Evolutionary conservation across 768 basidiomycete genomes (phyloP).

Genomic region (Calocybe cyanea): DNA sequence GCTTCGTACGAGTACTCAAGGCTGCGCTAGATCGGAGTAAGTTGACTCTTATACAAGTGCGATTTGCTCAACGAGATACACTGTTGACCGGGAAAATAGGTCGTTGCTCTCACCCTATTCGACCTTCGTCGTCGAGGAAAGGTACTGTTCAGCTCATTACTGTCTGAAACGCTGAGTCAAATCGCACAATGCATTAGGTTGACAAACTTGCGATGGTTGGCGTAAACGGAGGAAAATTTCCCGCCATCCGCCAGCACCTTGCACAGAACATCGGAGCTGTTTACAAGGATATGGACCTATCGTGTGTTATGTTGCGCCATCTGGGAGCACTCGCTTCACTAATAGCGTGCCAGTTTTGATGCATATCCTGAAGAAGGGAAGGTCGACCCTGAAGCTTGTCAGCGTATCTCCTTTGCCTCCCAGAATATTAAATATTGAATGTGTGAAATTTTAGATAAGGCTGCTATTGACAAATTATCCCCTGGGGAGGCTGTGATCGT

Average conservation of each 20-base stretch:
- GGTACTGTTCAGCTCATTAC: constrained; percentile 26
- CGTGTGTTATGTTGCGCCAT: constrained; percentile 40
- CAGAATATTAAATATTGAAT: background rate
- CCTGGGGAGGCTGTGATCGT: constrained; percentile 89
- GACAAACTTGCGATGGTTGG: constrained; percentile 83
- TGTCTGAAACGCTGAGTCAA: background rate
- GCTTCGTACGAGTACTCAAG: constrained; percentile 1
- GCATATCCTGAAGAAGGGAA: constrained; percentile 70
- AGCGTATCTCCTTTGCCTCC: constrained; percentile 24
- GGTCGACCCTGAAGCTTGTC: constrained; percentile 79
- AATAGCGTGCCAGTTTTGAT: constrained; percentile 52
- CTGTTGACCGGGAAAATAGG: constrained; percentile 53
- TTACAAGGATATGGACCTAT: constrained; percentile 85
- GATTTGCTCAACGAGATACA: too few species aligned
- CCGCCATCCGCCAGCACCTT: constrained; percentile 78
- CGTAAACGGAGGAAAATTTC: constrained; percentile 84
- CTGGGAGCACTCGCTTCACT: background rate
- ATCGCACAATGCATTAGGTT: constrained; percentile 35
- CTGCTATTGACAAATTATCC: constrained; percentile 70
- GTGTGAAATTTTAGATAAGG: constrained; percentile 58
- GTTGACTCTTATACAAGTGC: too few species aligned
- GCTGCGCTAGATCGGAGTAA: constrained; percentile 60
- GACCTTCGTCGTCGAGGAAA: constrained; percentile 85
- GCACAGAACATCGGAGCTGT: constrained; percentile 76
- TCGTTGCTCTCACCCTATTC: constrained; percentile 86